phyloP scores from a whole-genome alignment of 2,329 filamentous ascomycete genomes.

The Colletotrichum scovillei region DNA sequence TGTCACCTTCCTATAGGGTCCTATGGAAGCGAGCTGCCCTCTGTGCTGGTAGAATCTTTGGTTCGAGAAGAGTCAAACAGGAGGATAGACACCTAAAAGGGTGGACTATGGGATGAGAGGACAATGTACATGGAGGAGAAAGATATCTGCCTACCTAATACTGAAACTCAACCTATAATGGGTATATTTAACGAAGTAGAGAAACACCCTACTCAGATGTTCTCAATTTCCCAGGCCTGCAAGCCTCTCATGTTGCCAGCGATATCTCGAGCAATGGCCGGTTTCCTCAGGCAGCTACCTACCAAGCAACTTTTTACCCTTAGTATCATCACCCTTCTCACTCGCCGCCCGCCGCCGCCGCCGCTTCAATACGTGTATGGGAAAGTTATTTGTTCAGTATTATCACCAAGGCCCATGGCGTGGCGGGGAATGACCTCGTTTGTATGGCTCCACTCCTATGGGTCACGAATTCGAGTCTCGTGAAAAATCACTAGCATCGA shows the following conservation, averaged over 20 bases:
- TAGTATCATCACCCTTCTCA: too few relatives aligned
- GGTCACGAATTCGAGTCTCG: too few relatives aligned
- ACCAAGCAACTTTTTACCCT: too few relatives aligned
- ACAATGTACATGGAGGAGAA: neutral
- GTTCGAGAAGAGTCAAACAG: too few relatives aligned
- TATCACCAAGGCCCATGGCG: too few relatives aligned
- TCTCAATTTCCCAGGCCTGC: neutral
- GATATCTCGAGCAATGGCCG: neutral
- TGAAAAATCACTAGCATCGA: too few relatives aligned
- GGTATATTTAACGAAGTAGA: neutral
- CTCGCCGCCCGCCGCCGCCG: too few relatives aligned
- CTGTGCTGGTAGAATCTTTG: neutral
- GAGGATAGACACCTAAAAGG: neutral
- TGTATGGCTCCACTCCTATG: too few relatives aligned
- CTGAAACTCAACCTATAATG: neutral
- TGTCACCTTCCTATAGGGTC: fast-evolving
- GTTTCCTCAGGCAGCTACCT: too few relatives aligned
- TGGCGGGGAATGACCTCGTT: too few relatives aligned
- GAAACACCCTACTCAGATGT: neutral
- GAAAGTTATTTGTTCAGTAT: too few relatives aligned
- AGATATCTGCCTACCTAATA: neutral
- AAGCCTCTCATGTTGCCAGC: neutral
- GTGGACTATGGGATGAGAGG: neutral
- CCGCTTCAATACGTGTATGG: too few relatives aligned
- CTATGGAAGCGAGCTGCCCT: neutral